Conservation (phyloP, 78 protist genomes). For the Dictyostelium firmibasis region DNA sequence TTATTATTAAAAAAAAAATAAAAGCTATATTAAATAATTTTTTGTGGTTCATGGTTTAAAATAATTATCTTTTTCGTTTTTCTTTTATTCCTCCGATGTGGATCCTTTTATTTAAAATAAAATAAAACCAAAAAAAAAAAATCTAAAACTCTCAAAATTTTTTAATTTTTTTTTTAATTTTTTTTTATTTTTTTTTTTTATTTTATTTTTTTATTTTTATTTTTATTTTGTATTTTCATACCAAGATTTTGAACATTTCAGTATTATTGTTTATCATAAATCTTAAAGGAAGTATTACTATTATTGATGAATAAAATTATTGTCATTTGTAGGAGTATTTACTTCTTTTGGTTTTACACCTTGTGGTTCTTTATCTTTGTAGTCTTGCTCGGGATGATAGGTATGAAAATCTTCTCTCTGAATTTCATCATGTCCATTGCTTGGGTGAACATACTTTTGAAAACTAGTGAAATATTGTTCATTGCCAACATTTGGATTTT, state of each 20-base stretch:
- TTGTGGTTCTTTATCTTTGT: not conserved
- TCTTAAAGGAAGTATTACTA: too few species aligned
- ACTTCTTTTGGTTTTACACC: not conserved
- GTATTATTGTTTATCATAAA: too few species aligned
- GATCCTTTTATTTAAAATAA: too few species aligned
- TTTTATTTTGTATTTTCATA: too few species aligned
- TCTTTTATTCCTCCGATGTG: too few species aligned
- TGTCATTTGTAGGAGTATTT: not conserved
- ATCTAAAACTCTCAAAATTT: too few species aligned
- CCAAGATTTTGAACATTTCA: too few species aligned
- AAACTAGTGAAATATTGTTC: conserved; percentile 58
- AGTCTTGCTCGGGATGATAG: not conserved
- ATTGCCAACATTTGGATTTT: conserved; percentile 43
- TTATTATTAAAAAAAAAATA: not conserved
- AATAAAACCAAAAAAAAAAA: too few species aligned
- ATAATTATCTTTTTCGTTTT: too few species aligned
- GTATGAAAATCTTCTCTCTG: not conserved
- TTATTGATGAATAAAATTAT: not conserved
- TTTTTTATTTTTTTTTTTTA: too few species aligned
- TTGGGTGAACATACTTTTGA: conserved; percentile 39
- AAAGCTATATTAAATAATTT: not conserved
- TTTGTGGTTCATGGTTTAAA: not conserved
- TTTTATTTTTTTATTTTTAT: too few species aligned
- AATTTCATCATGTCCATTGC: not conserved
- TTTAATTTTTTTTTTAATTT: too few species aligned